Evolutionary conservation across 257 asterid species (phyloP).

Genomic region (Linderniella brevidens): DNA sequence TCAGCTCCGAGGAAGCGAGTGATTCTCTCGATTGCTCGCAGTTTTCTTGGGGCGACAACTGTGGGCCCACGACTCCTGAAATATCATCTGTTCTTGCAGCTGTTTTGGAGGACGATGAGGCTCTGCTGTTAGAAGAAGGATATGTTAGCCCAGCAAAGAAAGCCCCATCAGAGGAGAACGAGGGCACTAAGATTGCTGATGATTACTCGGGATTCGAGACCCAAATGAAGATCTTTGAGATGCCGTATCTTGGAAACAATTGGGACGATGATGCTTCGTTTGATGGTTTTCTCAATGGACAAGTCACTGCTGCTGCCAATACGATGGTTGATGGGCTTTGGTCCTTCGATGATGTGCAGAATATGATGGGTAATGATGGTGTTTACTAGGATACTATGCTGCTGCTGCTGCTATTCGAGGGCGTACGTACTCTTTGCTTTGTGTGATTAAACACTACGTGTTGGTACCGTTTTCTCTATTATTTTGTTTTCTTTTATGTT

Average conservation of each 20-base stretch:
- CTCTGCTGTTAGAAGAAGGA: conserved; percentile 20
- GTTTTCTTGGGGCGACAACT: conserved; percentile 54
- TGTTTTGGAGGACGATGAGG: conserved; percentile 26
- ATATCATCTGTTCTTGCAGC: conserved; percentile 53
- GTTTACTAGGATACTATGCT: conserved; percentile 23
- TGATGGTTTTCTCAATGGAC: conserved; percentile 49
- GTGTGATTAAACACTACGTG: no score
- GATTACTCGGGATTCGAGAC: conserved; percentile 47
- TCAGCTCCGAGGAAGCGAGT: conserved; percentile 68
- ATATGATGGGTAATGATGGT: conserved; percentile 30
- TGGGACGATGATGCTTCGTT: conserved; percentile 64
- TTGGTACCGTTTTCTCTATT: no score
- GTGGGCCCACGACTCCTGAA: conserved; percentile 43
- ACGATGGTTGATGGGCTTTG: conserved; percentile 36
- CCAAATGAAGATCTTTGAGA: conserved; percentile 58
- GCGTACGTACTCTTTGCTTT: no score
- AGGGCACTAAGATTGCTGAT: conserved; percentile 17
- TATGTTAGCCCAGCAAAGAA: conserved; percentile 33
- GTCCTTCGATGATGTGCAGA: conserved; percentile 46
- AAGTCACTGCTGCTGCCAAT: conserved; percentile 12
- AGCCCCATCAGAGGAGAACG: conserved; percentile 14
- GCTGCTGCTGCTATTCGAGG: no score
- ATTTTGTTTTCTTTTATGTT: no score
- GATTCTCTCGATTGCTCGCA: conserved; percentile 66
- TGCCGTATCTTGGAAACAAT: conserved; percentile 43